Conservation (phyloP, 2,329 filamentous ascomycete species). For the Colletotrichum tofieldiae region DNA sequence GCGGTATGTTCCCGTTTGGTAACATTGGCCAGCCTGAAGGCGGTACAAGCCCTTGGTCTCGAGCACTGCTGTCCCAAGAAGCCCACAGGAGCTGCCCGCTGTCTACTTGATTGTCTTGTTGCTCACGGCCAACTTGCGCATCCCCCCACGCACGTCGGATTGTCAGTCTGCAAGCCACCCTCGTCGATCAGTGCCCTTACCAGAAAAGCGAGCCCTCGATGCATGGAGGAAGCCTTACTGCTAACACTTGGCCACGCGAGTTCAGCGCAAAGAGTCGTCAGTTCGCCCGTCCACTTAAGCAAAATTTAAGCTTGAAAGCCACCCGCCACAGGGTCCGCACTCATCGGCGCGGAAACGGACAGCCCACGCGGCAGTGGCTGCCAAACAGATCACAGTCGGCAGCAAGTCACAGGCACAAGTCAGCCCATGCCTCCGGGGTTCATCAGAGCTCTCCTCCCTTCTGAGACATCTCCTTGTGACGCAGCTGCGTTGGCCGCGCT, state of each 20-base stretch:
- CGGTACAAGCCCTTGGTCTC: too few species aligned
- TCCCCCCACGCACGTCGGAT: neutral
- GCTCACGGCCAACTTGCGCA: neutral
- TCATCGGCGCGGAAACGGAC: neutral
- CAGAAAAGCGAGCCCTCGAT: neutral
- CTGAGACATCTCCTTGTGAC: neutral
- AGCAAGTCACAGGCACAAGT: neutral
- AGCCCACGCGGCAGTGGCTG: neutral
- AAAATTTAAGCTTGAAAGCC: neutral
- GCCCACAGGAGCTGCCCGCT: neutral
- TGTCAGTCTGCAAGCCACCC: neutral
- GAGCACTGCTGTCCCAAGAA: neutral
- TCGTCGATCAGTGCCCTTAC: neutral
- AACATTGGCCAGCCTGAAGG: neutral
- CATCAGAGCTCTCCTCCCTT: neutral
- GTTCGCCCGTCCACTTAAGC: neutral
- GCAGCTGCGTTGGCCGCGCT: neutral
- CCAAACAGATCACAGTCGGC: neutral
- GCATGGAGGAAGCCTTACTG: neutral
- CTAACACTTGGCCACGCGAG: neutral
- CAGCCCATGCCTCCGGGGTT: neutral
- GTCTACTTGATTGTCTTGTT: neutral
- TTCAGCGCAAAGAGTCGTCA: neutral
- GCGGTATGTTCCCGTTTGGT: neutral
- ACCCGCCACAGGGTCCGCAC: neutral